Evolutionary conservation across 2,329 filamentous ascomycete species (phyloP), one percentile per base, ranked within the genome.

Genomic region (Penicillium sp.): DNA sequence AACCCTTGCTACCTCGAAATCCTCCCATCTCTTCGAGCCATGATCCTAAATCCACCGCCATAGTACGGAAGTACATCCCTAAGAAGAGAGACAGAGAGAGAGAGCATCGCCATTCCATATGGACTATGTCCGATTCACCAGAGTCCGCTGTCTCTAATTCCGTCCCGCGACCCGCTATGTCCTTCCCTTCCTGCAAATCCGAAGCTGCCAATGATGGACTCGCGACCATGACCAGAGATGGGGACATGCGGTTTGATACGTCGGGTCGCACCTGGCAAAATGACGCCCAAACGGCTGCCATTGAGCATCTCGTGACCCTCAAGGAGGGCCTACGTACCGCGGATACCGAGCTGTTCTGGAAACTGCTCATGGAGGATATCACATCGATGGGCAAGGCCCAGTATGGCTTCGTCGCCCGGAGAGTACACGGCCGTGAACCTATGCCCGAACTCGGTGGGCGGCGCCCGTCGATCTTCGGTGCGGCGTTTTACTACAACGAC

Each of bases 331-430:
- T 87, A 14, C 72, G 74, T 41, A 68, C 68, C 16, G 70, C 78
- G 40, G 73, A 77, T 41, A 76, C 73, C 2, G 76, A 82, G 49
- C 72, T 77, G 40, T 86, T 87, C 66, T 87, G 83, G 83, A 70
- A 69, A 36, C 69, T 77, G 18, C 69, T 86, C 46, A 80, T 85
- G 68, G 77, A 84, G 59, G 81, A 80, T 35, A 72, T 87, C 58
- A 79, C 83, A 37, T 72, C 73, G 38, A 78, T 87, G 28, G 74
- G 78, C 47, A 77, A 79, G 49, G 77, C 83, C 7, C 84, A 87
- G 62, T 85, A 82, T 68, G 78, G 76, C 20, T 87, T 87, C 58
- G 80, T 86, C 32, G 80, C 82, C 37, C 85, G 85, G 62, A 69
- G 81, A 36, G 79, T 83, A 35, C 67, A 81, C 44, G 74, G 77